Conservation (phyloP, 2,329 filamentous ascomycete species). For the Fusarium fujikuroi region DNA sequence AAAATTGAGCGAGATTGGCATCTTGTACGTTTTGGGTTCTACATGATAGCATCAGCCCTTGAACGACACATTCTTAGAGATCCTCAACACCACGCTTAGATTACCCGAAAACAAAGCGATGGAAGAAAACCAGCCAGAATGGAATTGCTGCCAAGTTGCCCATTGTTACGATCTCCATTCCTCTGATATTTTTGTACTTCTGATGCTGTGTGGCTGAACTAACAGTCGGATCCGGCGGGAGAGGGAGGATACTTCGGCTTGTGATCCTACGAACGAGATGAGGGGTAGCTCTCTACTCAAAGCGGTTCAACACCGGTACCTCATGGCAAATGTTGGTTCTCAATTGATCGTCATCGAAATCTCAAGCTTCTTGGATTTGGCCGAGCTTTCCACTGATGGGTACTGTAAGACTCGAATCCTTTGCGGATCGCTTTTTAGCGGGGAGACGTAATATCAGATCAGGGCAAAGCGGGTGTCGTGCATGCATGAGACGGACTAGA, state of each 20-base stretch:
- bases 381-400: slow-evolving; percentile 5
- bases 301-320: background rate
- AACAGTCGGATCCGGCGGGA: slow-evolving; percentile 25
- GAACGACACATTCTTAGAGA: slow-evolving; percentile 8
- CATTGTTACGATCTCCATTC: slow-evolving; percentile 3
- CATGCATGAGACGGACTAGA: slow-evolving; percentile 7
- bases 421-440: slow-evolving; percentile 9
- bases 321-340: background rate
- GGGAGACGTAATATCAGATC: slow-evolving; percentile 39
- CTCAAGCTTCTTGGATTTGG: slow-evolving; percentile 1
- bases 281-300: slow-evolving; percentile 30
- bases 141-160: slow-evolving; percentile 13
- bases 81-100: slow-evolving; percentile 1
- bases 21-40: slow-evolving; percentile 9
- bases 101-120: background rate
- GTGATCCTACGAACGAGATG: background rate
- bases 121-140: background rate
- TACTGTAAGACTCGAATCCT: slow-evolving; percentile 1
- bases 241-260: slow-evolving; percentile 4
- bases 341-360: slow-evolving; percentile 12
- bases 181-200: background rate
- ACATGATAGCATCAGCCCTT: slow-evolving; percentile 9
- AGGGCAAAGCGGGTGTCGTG: slow-evolving; percentile 27
- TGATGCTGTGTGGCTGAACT: slow-evolving; percentile 25
- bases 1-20: slow-evolving; percentile 10